phyloP scores from a whole-genome alignment of 2,329 filamentous ascomycete genomes.

The Aschersonia sp. region DNA sequence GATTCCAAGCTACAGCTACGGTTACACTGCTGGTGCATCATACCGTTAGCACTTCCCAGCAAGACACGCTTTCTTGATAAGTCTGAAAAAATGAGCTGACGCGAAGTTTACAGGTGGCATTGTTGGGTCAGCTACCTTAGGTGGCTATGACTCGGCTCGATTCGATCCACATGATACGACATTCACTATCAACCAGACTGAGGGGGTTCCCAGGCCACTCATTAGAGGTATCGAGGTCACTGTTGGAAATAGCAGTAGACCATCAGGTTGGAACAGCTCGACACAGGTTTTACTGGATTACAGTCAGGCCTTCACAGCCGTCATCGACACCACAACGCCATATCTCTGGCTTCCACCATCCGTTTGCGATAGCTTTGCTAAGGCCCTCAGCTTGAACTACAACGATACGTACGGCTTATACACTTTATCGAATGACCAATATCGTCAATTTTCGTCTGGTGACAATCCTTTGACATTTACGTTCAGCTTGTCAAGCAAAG shows the following conservation, averaged over 20 bases:
- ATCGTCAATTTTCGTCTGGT: conserved; percentile 26
- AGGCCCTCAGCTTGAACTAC: conserved; percentile 48
- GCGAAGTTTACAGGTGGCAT: conserved; percentile 14
- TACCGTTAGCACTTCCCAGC: conserved; percentile 40
- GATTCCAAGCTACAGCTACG: conserved; percentile 61
- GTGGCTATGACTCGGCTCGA: conserved; percentile 53
- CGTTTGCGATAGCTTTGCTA: conserved; percentile 51
- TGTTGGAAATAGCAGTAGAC: conserved; percentile 14
- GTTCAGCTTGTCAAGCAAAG: conserved; percentile 40
- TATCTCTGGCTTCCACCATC: conserved; percentile 47
- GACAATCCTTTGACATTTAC: conserved; percentile 34
- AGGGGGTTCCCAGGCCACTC: conserved; percentile 42
- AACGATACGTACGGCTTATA: conserved; percentile 52
- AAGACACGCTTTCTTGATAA: neutral
- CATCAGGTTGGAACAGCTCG: conserved; percentile 23
- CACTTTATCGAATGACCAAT: conserved; percentile 43
- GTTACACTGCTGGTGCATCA: conserved; percentile 61
- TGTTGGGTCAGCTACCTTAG: conserved; percentile 48
- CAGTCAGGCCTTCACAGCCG: conserved; percentile 31
- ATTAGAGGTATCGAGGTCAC: conserved; percentile 41
- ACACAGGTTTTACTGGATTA: conserved; percentile 25
- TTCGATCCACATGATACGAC: conserved; percentile 44
- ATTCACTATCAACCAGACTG: conserved; percentile 41
- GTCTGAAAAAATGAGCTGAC: neutral
- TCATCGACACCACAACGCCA: conserved; percentile 51